phyloP scores from a whole-genome alignment of 805 yeast genomes.

The Metschnikowia vanudenii region DNA sequence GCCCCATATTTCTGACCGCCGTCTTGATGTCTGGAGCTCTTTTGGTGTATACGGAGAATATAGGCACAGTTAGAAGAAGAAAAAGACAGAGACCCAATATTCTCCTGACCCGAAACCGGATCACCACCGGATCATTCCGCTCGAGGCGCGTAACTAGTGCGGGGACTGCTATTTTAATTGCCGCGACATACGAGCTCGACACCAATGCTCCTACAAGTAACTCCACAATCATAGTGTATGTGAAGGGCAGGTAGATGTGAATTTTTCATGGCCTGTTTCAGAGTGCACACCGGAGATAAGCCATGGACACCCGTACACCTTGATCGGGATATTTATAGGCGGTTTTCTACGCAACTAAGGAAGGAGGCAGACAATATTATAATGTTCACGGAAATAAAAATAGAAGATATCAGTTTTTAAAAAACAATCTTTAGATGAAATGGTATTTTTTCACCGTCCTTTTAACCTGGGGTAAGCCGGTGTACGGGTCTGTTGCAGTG shows the following conservation, averaged over 20 bases:
- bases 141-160: slow-evolving; percentile 19
- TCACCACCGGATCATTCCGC: slow-evolving; percentile 46
- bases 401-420: too few species aligned
- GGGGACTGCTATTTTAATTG: slow-evolving; percentile 35
- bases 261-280: too few species aligned
- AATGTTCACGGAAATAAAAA: too few species aligned
- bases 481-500: not conserved
- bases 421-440: too few species aligned
- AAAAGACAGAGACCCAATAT: slow-evolving; percentile 32
- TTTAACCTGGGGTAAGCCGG: not conserved
- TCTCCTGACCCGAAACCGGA: slow-evolving; percentile 40
- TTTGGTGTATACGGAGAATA: slow-evolving; percentile 13
- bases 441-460: too few species aligned
- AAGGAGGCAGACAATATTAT: too few species aligned
- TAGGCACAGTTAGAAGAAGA: slow-evolving; percentile 31
- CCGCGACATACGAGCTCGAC: slow-evolving; percentile 48
- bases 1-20: slow-evolving; percentile 26
- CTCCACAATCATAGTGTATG: not conserved
- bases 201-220: slow-evolving; percentile 27
- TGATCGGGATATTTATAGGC: too few species aligned
- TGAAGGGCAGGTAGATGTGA: not conserved
- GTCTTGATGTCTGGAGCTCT: slow-evolving; percentile 5
- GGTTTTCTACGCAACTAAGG: too few species aligned
- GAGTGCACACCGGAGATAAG: not conserved
- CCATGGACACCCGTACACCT: not conserved